A percentile compares a stretch with the other conserved stretches of the same genome.
These are phyloP conservation scores for Mycena filopes DNA, from an alignment of 768 basidiomycete species.

Conservation along the genomic window DNA sequence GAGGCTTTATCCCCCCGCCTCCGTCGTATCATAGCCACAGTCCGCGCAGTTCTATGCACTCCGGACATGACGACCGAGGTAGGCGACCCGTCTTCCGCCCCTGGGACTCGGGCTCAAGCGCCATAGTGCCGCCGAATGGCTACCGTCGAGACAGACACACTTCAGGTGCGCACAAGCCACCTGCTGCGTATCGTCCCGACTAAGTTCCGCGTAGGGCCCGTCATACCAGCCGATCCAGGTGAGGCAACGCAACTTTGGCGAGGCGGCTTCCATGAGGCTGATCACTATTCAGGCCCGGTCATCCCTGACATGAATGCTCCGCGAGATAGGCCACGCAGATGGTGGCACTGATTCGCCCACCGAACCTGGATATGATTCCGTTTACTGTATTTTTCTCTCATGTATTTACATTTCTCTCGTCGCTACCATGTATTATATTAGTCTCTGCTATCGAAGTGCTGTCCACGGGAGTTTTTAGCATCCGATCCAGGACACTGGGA, in stretches of 20 bases:
- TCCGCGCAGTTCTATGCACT: conserved; percentile 22
- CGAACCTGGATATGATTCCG: neutral
- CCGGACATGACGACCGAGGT: conserved; percentile 11
- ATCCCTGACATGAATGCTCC: conserved; percentile 28
- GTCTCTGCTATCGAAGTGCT: conserved; percentile 15
- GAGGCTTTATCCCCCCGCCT: conserved; percentile 27
- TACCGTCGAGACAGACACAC: conserved; percentile 25
- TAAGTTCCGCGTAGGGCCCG: conserved; percentile 30
- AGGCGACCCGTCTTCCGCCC: neutral
- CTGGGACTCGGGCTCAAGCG: conserved; percentile 7
- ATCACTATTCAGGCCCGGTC: conserved; percentile 23
- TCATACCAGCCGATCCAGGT: conserved; percentile 32
- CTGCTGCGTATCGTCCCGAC: conserved; percentile 16
- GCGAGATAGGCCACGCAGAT: conserved; percentile 18
- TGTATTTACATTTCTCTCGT: conserved; percentile 12
- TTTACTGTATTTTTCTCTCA: conserved; percentile 21
- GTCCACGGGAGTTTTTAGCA: conserved; percentile 24
- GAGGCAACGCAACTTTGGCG: conserved; percentile 23
- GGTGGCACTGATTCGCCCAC: conserved; percentile 19
- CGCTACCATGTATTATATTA: conserved; percentile 8
- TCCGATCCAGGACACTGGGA: conserved; percentile 43
- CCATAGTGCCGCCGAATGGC: conserved; percentile 8
- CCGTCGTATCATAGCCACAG: conserved; percentile 32
- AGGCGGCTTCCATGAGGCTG: conserved; percentile 19
- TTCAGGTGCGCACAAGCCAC: conserved; percentile 29